phyloP scores from a whole-genome alignment of 768 basidiomycete species.

The Calocybe gangraenosa region DNA sequence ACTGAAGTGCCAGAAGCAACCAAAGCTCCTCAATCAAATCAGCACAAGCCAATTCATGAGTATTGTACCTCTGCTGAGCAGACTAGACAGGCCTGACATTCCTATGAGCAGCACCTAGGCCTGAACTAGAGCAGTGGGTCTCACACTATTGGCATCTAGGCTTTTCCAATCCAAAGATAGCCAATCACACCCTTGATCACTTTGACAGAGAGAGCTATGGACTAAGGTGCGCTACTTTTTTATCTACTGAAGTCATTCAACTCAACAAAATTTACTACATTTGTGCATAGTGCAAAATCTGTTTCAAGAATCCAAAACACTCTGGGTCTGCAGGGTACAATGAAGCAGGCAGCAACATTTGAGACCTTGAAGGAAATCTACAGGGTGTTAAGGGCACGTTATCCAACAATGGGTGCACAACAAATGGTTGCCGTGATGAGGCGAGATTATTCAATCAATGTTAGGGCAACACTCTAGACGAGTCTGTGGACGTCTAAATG shows the following conservation, averaged over 20 bases:
- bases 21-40: too few relatives aligned
- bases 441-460: slow-evolving; percentile 14
- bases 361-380: slow-evolving; percentile 3
- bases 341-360: slow-evolving; percentile 3
- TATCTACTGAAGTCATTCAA: neutral
- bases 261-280: neutral
- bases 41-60: slow-evolving; percentile 6
- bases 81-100: neutral
- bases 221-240: slow-evolving; percentile 1
- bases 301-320: neutral
- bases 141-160: slow-evolving; percentile 11
- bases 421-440: slow-evolving; percentile 11
- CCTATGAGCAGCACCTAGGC: slow-evolving; percentile 1
- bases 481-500: too few relatives aligned
- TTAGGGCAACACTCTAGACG: too few relatives aligned
- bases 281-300: neutral
- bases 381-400: slow-evolving; percentile 2
- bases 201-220: slow-evolving; percentile 8
- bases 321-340: slow-evolving; percentile 8
- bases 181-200: slow-evolving; percentile 10
- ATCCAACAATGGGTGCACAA: slow-evolving; percentile 18
- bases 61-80: neutral
- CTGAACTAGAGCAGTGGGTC: slow-evolving; percentile 5
- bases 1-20: too few relatives aligned
- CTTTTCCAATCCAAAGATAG: slow-evolving; percentile 6